phyloP scores from a whole-genome alignment of 2,329 filamentous ascomycete species.

The Botrytis galanthina region DNA sequence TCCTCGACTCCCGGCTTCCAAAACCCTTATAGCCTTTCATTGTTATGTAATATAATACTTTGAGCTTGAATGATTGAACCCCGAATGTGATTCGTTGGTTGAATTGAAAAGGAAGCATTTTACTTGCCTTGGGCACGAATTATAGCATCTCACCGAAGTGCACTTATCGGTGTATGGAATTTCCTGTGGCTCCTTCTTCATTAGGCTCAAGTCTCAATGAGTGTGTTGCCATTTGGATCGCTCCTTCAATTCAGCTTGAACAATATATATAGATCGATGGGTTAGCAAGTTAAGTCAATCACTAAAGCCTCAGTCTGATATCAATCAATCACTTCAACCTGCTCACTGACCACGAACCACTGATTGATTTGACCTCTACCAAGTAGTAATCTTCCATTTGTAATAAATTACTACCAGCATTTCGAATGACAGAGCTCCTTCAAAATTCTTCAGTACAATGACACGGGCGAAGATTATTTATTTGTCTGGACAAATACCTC shows the following conservation, averaged over 20 bases:
- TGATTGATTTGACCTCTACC: background rate
- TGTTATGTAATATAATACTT: too few relatives aligned
- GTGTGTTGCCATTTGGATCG: too few relatives aligned
- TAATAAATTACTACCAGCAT: background rate
- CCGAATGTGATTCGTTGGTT: too few relatives aligned
- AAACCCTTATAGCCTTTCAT: too few relatives aligned
- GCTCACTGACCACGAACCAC: background rate
- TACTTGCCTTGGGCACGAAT: too few relatives aligned
- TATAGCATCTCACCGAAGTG: too few relatives aligned
- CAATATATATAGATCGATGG: background rate
- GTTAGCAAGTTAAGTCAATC: background rate
- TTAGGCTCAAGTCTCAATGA: too few relatives aligned
- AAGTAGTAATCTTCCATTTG: background rate
- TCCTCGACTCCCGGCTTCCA: constrained; percentile 38
- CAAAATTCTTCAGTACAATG: background rate
- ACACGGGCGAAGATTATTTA: background rate
- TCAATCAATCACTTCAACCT: background rate
- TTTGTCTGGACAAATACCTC: background rate
- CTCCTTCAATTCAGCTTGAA: background rate
- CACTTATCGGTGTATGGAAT: too few relatives aligned
- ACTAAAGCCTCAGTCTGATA: background rate
- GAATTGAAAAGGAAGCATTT: too few relatives aligned
- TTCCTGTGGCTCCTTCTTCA: too few relatives aligned
- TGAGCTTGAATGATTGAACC: too few relatives aligned
- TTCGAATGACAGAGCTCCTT: background rate